Base-by-base conservation (phyloP, 2,329 filamentous ascomycete genomes). In the Calonectria pseudoturangicola region DNA sequence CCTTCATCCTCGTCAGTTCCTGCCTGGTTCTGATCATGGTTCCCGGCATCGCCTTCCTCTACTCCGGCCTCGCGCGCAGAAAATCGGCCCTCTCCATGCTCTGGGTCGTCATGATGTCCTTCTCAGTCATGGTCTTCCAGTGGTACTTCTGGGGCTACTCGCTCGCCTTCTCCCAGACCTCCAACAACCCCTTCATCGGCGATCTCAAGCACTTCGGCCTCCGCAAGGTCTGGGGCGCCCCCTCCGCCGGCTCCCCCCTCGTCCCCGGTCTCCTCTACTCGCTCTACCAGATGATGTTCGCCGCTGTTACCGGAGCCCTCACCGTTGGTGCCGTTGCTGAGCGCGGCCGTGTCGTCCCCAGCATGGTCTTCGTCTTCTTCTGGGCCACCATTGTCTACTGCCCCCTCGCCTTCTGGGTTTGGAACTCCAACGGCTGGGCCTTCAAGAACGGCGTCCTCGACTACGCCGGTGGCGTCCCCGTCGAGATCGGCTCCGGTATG, bases 91-190 rank as follows among this genome's bases (percentile, higher is more conserved):
- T 99, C 51, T 98, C 95, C 76, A 93, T 98, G 89, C 97, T 99
- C 82, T 98, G 96, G 95, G 95, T 96, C 16, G 95, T 94, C 86
- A 97, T 99, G 94, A 96, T 94, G 84, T 97, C 95, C 58, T 94
- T 94, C 83, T 96, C 94, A 60, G 92, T 98, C 82, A 90, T 98
- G 83, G 93, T 94, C 70, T 98, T 99, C 88, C 97, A 99, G 87
- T 99, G 97, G 97, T 98, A 98, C 82, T 98, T 99, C 85, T 98
- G 97, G 96, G 97, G 97, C 45, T 99, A 98, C 85, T 98, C 96
- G 16, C 89, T 99, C 74, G 96, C 96, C 66, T 98, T 98, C 86
- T 97, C 94, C 81, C 89, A 90, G 51, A 92, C 92, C 16, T 94
- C 93, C 5, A 95, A 91, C 77, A 98, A 94, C 86, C 93, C 94